Evolutionary conservation across 2,329 filamentous ascomycete genomes (phyloP).

Genomic region (Ophiosphaerella narmari): DNA sequence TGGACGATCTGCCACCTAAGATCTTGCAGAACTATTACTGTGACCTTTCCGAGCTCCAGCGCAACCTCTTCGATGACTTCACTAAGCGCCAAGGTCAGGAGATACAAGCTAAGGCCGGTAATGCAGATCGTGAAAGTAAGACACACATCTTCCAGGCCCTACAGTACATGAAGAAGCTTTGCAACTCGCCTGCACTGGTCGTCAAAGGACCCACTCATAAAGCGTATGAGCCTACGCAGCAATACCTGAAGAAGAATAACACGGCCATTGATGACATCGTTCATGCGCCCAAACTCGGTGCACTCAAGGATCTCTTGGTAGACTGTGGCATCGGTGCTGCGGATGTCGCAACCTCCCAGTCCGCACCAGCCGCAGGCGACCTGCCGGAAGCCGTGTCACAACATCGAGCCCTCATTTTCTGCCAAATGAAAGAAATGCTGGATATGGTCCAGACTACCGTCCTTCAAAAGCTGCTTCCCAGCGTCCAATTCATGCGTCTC

Average conservation of each 20-base stretch:
- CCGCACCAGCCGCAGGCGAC: constrained; percentile 57
- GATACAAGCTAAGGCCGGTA: constrained; percentile 79
- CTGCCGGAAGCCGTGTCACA: constrained; percentile 84
- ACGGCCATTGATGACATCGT: constrained; percentile 81
- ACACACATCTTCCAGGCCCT: constrained; percentile 98
- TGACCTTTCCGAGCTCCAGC: constrained; percentile 92
- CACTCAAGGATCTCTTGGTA: constrained; percentile 89
- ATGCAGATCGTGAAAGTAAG: constrained; percentile 85
- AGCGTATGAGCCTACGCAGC: constrained; percentile 86
- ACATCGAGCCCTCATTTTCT: constrained; percentile 95
- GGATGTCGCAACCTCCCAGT: constrained; percentile 49
- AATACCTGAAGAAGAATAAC: constrained; percentile 75
- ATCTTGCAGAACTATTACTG: constrained; percentile 99
- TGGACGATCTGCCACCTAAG: constrained; percentile 95
- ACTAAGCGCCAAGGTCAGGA: constrained; percentile 90
- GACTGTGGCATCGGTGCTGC: constrained; percentile 90
- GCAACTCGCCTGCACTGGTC: constrained; percentile 94
- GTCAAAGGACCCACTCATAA: constrained; percentile 87
- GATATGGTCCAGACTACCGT: constrained; percentile 98
- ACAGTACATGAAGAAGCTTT: constrained; percentile 99
- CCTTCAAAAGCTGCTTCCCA: constrained; percentile 85
- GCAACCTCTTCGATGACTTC: constrained; percentile 95
- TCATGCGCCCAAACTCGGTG: constrained; percentile 91
- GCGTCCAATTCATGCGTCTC: constrained; percentile 89
- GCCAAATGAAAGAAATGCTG: constrained; percentile 99